phyloP scores from a whole-genome alignment of 1,284 basidiomycete genomes.

The Pseudozyma thailandica region DNA sequence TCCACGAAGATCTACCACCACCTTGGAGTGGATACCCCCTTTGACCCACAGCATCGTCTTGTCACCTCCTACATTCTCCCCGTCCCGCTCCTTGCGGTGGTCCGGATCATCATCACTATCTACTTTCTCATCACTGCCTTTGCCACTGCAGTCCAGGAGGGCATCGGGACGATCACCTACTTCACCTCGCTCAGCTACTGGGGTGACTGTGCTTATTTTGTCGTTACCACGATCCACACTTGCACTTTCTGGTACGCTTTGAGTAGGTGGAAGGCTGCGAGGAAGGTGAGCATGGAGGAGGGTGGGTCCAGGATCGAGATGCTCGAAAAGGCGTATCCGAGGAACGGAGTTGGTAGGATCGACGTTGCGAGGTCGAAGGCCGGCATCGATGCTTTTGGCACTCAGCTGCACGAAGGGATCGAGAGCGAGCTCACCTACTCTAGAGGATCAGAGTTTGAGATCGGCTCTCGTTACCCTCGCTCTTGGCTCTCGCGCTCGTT shows the following conservation, averaged over 20 bases:
- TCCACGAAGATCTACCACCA: conserved; percentile 51
- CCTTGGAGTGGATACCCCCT: conserved; percentile 68
- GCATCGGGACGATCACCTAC: conserved; percentile 49
- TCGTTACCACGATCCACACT: conserved; percentile 43
- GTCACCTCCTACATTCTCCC: conserved; percentile 75
- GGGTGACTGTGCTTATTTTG: conserved; percentile 43
- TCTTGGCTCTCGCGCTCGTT: conserved; percentile 28
- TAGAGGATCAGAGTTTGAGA: conserved; percentile 15
- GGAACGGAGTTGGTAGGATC: conserved; percentile 21
- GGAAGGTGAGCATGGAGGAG: not conserved
- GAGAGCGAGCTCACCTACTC: conserved; percentile 19
- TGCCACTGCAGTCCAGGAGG: conserved; percentile 66
- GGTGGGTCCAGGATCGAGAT: conserved; percentile 18
- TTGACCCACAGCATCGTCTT: conserved; percentile 73
- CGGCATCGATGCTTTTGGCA: conserved; percentile 21
- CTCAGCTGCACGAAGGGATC: conserved; percentile 20
- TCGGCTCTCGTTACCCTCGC: conserved; percentile 22
- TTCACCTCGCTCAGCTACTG: conserved; percentile 40
- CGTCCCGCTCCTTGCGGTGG: conserved; percentile 70
- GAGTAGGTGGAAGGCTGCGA: conserved; percentile 23
- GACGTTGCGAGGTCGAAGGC: conserved; percentile 30
- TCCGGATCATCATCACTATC: conserved; percentile 72
- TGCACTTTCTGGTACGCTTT: conserved; percentile 21
- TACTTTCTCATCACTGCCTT: conserved; percentile 73
- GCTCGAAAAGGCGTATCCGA: conserved; percentile 41